These are phyloP conservation scores for Pseudonitzschia pungens DNA, from an alignment of 108 stramenopile species.

Conservation along the genomic window DNA sequence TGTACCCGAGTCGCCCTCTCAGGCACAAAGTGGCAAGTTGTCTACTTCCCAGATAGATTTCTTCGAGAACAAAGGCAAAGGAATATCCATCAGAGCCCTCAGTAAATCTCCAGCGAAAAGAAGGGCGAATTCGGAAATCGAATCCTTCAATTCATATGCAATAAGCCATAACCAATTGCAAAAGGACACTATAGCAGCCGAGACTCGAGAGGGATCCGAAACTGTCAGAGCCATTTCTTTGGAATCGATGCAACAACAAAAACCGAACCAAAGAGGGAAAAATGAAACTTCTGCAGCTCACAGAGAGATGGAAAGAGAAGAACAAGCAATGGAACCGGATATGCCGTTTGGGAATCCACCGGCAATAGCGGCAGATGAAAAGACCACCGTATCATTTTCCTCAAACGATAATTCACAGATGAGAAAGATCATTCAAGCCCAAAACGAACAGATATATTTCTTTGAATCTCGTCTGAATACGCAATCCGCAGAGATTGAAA, in stretches of 20 bases:
- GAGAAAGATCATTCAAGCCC: slow-evolving; percentile 7
- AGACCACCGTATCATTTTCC: not conserved
- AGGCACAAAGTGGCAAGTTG: not conserved
- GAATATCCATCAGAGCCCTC: not conserved
- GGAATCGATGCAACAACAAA: not conserved
- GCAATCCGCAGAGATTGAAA: slow-evolving; percentile 2
- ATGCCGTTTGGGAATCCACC: no score
- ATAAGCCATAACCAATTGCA: not conserved
- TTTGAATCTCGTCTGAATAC: slow-evolving; percentile 1
- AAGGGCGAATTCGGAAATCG: not conserved
- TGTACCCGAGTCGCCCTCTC: not conserved
- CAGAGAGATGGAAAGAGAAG: not conserved
- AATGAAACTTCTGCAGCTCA: no score
- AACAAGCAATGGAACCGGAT: not conserved
- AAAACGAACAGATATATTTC: slow-evolving; percentile 5
- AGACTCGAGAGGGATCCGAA: not conserved
- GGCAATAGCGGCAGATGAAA: not conserved
- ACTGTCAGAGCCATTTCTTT: not conserved
- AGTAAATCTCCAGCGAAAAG: not conserved
- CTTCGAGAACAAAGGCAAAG: not conserved
- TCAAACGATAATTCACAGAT: not conserved
- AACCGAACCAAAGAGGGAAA: not conserved
- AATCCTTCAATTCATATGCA: not conserved
- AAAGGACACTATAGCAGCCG: not conserved
- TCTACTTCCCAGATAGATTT: not conserved